Conservation (phyloP, 768 basidiomycete species). For the Macrolepiota albuminosa region DNA sequence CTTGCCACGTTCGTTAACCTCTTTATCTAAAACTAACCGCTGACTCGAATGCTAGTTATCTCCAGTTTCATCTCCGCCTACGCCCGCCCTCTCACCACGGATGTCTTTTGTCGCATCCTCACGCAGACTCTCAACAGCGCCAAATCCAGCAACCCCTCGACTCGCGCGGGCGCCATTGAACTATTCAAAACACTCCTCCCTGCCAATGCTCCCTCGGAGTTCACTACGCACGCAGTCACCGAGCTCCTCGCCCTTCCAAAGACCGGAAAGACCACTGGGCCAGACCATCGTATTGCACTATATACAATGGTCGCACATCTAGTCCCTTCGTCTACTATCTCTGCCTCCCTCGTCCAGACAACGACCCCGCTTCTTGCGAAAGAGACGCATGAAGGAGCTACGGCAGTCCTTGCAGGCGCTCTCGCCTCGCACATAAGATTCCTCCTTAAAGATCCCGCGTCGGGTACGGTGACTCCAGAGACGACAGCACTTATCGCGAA, state of each 20-base stretch:
- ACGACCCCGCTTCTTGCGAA: slow-evolving; percentile 36
- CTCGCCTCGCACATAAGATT: slow-evolving; percentile 57
- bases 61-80: slow-evolving; percentile 55
- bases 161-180: slow-evolving; percentile 49
- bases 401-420: slow-evolving; percentile 46
- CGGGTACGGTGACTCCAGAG: slow-evolving; percentile 36
- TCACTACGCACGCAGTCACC: slow-evolving; percentile 41
- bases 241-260: slow-evolving; percentile 76
- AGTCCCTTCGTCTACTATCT: slow-evolving; percentile 36
- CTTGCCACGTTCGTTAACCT: slow-evolving; percentile 45
- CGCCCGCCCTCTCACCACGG: slow-evolving; percentile 40
- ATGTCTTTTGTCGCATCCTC: slow-evolving; percentile 50
- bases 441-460: slow-evolving; percentile 32
- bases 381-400: too few species aligned
- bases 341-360: slow-evolving; percentile 41
- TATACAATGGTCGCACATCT: slow-evolving; percentile 72
- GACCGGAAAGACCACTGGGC: slow-evolving; percentile 79
- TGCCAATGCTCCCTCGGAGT: slow-evolving; percentile 26
- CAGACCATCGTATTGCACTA: slow-evolving; percentile 79
- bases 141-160: slow-evolving; percentile 66
- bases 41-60: slow-evolving; percentile 36
- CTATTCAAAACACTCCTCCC: slow-evolving; percentile 52
- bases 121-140: slow-evolving; percentile 58
- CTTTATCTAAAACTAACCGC: neutral
- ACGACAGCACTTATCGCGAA: slow-evolving; percentile 51